These are phyloP conservation scores for Viola pubescens DNA, from an alignment of 441 rosid species.

Conservation along the genomic window DNA sequence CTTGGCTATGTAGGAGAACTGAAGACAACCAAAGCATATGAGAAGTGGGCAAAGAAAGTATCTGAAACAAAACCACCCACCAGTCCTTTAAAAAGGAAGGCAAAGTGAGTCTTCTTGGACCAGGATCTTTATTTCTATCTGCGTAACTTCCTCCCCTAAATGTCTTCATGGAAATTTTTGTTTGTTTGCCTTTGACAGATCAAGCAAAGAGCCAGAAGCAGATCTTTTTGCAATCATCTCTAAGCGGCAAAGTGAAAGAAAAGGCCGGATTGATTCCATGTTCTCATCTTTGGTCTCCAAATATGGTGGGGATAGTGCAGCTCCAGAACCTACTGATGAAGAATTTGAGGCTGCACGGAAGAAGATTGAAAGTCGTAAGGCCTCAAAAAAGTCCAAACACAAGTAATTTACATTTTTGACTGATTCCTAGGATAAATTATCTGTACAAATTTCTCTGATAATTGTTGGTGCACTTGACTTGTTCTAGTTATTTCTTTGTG, in stretches of 20 bases:
- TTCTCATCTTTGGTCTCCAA: conserved; percentile 63
- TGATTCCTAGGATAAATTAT: conserved; percentile 1
- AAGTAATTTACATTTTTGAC: conserved; percentile 16
- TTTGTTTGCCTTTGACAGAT: conserved; percentile 29
- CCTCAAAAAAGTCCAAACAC: conserved; percentile 43
- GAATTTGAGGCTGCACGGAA: conserved; percentile 82
- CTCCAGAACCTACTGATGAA: conserved; percentile 71
- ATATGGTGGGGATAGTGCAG: conserved; percentile 48
- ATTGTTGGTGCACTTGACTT: not conserved
- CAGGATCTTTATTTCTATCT: conserved; percentile 2
- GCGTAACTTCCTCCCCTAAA: not conserved
- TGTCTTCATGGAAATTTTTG: not conserved
- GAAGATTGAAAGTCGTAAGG: conserved; percentile 47
- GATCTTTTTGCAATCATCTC: conserved; percentile 55
- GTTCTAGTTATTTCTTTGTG: not conserved
- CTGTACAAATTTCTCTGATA: conserved; percentile 13
- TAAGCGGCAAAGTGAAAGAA: conserved; percentile 55
- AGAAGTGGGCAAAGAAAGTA: conserved; percentile 71
- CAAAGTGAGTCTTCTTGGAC: conserved; percentile 38
- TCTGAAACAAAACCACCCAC: conserved; percentile 70
- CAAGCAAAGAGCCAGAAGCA: conserved; percentile 39
- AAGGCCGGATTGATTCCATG: conserved; percentile 69
- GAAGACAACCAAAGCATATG: conserved; percentile 62
- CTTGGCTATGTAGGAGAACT: conserved; percentile 41
- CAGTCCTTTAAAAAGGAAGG: conserved; percentile 43